Evolutionary conservation across 169 alveolate genomes (phyloP).

Genomic region (Plasmodium vinckei): DNA sequence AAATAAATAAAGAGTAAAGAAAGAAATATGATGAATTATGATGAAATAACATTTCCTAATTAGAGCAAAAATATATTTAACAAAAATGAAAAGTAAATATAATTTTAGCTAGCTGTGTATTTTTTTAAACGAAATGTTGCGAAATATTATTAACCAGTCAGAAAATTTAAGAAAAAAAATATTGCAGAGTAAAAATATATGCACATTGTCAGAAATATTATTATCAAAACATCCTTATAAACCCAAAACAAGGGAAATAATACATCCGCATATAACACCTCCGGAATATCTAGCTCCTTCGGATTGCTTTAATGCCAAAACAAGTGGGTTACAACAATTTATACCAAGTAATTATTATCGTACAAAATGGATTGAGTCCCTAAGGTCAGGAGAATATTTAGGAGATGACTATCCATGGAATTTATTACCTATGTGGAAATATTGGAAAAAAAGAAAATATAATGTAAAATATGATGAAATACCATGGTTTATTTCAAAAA

Average conservation of each 20-base stretch:
- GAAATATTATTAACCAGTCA: conserved; percentile 13
- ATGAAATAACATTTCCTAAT: neutral
- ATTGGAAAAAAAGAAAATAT: conserved; percentile 87
- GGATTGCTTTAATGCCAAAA: conserved; percentile 59
- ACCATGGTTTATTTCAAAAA: conserved; percentile 83
- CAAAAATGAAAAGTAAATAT: neutral
- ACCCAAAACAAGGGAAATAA: conserved; percentile 81
- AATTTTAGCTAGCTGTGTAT: conserved; percentile 5
- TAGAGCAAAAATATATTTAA: neutral
- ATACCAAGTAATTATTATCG: conserved; percentile 62
- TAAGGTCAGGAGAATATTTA: conserved; percentile 87
- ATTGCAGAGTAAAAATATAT: conserved; percentile 12
- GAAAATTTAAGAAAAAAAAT: neutral
- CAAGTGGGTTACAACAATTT: conserved; percentile 30
- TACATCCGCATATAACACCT: conserved; percentile 79
- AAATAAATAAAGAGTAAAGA: neutral
- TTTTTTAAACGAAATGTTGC: conserved; percentile 4
- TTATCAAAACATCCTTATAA: conserved; percentile 81
- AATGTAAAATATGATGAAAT: conserved; percentile 79
- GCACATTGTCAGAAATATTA: conserved; percentile 17
- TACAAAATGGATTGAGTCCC: conserved; percentile 62
- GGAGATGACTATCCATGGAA: conserved; percentile 88
- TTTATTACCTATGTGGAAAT: conserved; percentile 79
- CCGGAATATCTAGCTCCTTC: conserved; percentile 50
- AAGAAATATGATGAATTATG: neutral